Conservation (phyloP, 2,329 filamentous ascomycete species). For the Amauroascus verrucosus region DNA sequence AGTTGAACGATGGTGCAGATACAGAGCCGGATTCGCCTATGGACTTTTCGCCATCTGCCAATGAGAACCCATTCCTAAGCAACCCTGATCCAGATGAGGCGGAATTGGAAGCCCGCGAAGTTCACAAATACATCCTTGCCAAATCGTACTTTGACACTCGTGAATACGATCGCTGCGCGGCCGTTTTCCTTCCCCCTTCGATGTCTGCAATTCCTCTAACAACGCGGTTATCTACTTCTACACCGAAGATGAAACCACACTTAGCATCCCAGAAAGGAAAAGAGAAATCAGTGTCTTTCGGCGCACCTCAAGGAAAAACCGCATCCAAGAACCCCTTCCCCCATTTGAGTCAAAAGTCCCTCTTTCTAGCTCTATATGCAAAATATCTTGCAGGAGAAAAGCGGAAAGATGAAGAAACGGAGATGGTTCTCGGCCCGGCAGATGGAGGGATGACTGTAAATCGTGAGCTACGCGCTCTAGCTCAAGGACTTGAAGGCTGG, state of each 20-base stretch:
- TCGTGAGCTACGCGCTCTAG: conserved; percentile 68
- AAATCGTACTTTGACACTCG: conserved; percentile 93
- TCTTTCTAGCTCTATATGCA: conserved; percentile 86
- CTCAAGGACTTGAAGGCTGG: conserved; percentile 68
- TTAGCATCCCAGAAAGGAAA: conserved; percentile 48
- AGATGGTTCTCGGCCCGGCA: conserved; percentile 91
- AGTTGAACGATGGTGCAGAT: conserved; percentile 45
- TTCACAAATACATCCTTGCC: conserved; percentile 75
- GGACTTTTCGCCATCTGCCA: conserved; percentile 43
- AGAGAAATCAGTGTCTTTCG: conserved; percentile 43
- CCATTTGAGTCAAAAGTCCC: conserved; percentile 71
- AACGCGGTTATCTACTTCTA: conserved; percentile 31
- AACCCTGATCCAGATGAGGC: conserved; percentile 63
- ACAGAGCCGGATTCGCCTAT: conserved; percentile 51
- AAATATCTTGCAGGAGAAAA: conserved; percentile 92
- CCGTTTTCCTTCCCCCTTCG: conserved; percentile 76
- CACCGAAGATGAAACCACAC: conserved; percentile 30
- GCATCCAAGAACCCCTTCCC: conserved; percentile 34
- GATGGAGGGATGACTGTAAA: conserved; percentile 78
- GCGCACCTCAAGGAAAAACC: conserved; percentile 28
- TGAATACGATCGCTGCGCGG: conserved; percentile 87
- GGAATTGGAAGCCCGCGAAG: conserved; percentile 64
- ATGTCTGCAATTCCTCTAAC: conserved; percentile 57
- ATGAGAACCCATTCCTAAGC: conserved; percentile 40
- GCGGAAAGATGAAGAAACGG: conserved; percentile 87